A percentile compares a stretch with the other conserved stretches of the same genome.
Evolutionary conservation across 1,139 yeast genomes (phyloP).

Genomic region (Geotrichum europaeum): DNA sequence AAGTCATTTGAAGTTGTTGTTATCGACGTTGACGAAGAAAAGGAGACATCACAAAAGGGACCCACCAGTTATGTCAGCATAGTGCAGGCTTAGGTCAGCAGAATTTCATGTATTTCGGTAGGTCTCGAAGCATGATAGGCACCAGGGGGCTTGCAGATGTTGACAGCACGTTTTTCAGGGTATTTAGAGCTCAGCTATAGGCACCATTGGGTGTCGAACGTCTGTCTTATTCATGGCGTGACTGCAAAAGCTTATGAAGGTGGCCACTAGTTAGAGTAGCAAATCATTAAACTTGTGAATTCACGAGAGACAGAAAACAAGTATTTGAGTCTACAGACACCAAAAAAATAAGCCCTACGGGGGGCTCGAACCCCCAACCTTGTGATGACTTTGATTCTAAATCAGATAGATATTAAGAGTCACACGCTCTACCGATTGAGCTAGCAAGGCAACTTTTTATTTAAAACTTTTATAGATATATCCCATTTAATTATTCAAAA

Average conservation of each 20-base stretch:
- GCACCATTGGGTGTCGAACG: background rate
- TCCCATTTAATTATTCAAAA: too few species aligned
- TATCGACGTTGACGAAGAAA: background rate
- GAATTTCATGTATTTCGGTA: background rate
- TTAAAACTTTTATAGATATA: background rate
- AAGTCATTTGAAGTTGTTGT: background rate
- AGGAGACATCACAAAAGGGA: background rate
- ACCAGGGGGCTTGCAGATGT: too few species aligned
- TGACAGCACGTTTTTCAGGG: too few species aligned
- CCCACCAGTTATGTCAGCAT: background rate
- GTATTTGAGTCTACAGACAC: background rate
- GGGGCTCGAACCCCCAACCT: constrained; percentile 15
- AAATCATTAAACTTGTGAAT: background rate
- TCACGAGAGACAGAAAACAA: background rate
- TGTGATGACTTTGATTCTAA: constrained; percentile 4
- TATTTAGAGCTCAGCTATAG: background rate
- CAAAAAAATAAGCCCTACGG: constrained; percentile 8
- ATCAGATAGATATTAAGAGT: background rate
- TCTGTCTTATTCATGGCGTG: background rate
- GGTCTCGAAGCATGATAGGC: background rate
- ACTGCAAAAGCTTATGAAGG: background rate
- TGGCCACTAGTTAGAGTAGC: background rate
- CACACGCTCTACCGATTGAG: constrained; percentile 15
- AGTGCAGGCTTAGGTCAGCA: background rate
- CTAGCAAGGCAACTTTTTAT: constrained; percentile 8